Conservation (phyloP, 768 basidiomycete species). For the Asterophora lycoperdoides region DNA sequence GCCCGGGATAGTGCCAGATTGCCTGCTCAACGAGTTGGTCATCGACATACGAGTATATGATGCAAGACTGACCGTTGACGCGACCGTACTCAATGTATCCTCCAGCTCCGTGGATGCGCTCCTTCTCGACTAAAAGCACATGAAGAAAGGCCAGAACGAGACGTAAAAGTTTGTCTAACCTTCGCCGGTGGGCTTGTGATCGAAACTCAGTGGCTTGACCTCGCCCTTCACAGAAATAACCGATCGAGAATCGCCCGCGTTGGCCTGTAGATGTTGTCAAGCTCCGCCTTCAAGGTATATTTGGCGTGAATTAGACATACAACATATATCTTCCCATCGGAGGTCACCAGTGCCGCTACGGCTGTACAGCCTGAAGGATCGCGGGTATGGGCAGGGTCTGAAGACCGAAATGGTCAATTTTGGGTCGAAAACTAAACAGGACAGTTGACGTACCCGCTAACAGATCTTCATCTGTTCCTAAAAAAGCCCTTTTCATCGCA, state of each 20-base stretch:
- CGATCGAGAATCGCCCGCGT: conserved; percentile 94
- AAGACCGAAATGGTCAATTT: not conserved
- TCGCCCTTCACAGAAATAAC: conserved; percentile 83
- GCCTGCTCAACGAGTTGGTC: conserved; percentile 42
- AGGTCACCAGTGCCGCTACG: conserved; percentile 79
- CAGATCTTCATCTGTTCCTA: conserved; percentile 94
- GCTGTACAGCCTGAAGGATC: conserved; percentile 98
- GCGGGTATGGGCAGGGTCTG: conserved; percentile 81
- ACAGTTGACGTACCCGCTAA: conserved; percentile 56
- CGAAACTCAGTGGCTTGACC: conserved; percentile 84
- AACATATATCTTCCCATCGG: conserved; percentile 73
- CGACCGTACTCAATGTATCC: conserved; percentile 96
- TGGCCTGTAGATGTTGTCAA: conserved; percentile 58
- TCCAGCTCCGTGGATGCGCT: conserved; percentile 84
- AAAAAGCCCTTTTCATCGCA: conserved; percentile 84
- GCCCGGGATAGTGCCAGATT: conserved; percentile 95
- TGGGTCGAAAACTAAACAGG: no score
- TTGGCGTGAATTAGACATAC: conserved; percentile 40
- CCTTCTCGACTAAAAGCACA: conserved; percentile 60
- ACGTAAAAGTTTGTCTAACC: conserved; percentile 40
- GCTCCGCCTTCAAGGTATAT: conserved; percentile 9
- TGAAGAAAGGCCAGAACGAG: conserved; percentile 3
- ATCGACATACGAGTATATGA: not conserved
- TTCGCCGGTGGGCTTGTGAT: conserved; percentile 92
- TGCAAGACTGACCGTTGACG: conserved; percentile 72